Base-by-base conservation (phyloP, 208 protist species). In the Leishmania turanica region DNA sequence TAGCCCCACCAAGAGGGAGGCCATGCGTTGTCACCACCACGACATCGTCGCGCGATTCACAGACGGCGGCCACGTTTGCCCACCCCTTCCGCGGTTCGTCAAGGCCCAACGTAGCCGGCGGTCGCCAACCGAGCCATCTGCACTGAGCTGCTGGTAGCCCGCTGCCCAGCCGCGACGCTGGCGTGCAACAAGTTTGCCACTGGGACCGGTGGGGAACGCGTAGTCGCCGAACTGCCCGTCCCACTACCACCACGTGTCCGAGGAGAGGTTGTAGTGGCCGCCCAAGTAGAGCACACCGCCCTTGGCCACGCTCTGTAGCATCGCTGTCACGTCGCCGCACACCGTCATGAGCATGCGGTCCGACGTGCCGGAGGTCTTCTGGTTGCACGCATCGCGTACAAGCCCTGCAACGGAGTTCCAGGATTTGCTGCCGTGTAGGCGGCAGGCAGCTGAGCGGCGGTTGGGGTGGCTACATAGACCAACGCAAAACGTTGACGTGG, bases 101-200 rank as follows among this genome's bases (percentile, higher is more conserved):
- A 74, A 80, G 81, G 45, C 53, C 81, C 81, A 3, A 81, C 47
- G 77, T 70, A 85, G 75, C 49, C 49, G 47, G 8, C 54, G 71
- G 17, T 9, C 47, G 27, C 77, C 64, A 0, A 85, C 60, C 13
- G 71, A 62, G 19, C 56, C 60, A 45, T 60, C 49, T 37, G 37
- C 54, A 62, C 45, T 49, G 47, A 65, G 37, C 76, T 73, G 37
- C 60, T 77, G 77, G 72, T 81, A 78, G 71, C 71, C 71, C 15
- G 58, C 5, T 27, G 77, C 70, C 77, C 77, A 81, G 34, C 42
- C 60, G 31, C 31, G 27, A 3, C 1, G 11, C 56, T 69, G 37
- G 56, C 2, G 42, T 2, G 49, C 31, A 24, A 76, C 31, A 8
- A 47, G 31, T 27, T n/a, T 64, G 34, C 72, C 72, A 6, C 19